Evolutionary conservation across 441 rosid genomes (phyloP), one percentile per base, ranked within the genome.

Genomic region (Arabidopsis lyrata): DNA sequence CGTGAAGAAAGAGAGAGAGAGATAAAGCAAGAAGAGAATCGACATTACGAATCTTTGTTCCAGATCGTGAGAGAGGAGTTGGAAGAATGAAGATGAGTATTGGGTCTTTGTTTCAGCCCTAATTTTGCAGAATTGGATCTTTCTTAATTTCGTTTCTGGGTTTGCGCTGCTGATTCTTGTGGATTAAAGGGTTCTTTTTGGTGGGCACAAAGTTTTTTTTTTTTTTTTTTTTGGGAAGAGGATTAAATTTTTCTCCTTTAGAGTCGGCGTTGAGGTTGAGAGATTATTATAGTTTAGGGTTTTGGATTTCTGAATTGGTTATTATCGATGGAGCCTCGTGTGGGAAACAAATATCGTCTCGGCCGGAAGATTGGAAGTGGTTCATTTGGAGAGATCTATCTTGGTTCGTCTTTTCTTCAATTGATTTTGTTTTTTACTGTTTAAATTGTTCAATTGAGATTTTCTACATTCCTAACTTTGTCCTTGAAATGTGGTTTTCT

Each of bases 321-420:
- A 44, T 41, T 7, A 24, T 48, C 20, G 68, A 92, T 93, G 98
- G 98, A 91, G 77, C 83, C 92, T 49, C 97, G 93, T 42, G 93
- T 95, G 20, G 99, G 92, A 20, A 95, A 90, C 84, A 92, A 87
- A 83, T 95, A 86, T 75, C 91, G 93, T 5, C 88, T 92, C 6
- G 98, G 97, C 44, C 84, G 96, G 47, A 95, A 91, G 87, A 95
- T 95, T 84, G 99, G 99, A 16, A 89, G 98, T 76, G 99, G 99
- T 53, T 95, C 99, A 0, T 95, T 95, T 70, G 99, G 99, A 44
- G 98, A 95, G 92, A 93, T 95, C 89, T 88, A 90, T 85, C 93
- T 90, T 16, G 98, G 98, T 93, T 72, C 58, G 89, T 75, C 13
- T 27, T 68, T 48, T 15, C 2, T 35, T 36, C 36, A 34, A 6